Conservation (phyloP, 257 asterid genomes). For the Salvia rosmarinus region DNA sequence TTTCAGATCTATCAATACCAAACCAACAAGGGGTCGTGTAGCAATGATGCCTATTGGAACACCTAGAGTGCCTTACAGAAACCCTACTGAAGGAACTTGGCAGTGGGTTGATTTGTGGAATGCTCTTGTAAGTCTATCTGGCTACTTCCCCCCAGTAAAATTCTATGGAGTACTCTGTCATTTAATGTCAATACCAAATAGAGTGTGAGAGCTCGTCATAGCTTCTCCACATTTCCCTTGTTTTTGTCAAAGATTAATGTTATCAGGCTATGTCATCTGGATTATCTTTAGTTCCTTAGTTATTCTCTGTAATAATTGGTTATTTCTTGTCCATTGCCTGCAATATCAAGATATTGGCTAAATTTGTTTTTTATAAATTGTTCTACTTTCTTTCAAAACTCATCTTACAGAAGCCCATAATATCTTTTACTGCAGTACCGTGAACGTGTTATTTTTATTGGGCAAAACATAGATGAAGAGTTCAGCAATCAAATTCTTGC, state of each 20-base stretch:
- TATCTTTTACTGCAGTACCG: slow-evolving; percentile 82
- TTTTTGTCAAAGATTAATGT: neutral
- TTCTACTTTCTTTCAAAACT: slow-evolving; percentile 7
- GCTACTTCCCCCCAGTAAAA: no score
- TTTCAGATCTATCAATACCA: slow-evolving; percentile 44
- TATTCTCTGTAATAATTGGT: neutral
- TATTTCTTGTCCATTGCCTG: slow-evolving; percentile 7
- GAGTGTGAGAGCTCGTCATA: neutral
- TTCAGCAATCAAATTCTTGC: slow-evolving; percentile 89
- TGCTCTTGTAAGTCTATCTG: slow-evolving; percentile 81
- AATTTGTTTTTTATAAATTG: neutral
- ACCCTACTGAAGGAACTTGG: slow-evolving; percentile 75
- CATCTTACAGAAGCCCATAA: slow-evolving; percentile 12
- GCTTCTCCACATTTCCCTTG: slow-evolving; percentile 4
- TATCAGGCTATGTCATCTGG: neutral
- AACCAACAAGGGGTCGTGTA: slow-evolving; percentile 62
- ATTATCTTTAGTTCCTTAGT: neutral
- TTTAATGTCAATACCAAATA: slow-evolving; percentile 3
- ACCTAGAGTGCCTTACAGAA: slow-evolving; percentile 87
- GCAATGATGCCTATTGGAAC: slow-evolving; percentile 96
- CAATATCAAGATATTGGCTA: neutral
- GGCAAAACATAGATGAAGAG: slow-evolving; percentile 79
- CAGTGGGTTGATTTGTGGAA: slow-evolving; percentile 95
- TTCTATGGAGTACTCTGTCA: neutral
- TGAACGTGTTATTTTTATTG: slow-evolving; percentile 83